phyloP scores from a whole-genome alignment of 192 early-diverging fungal genomes.

The Linnemannia hyalina region DNA sequence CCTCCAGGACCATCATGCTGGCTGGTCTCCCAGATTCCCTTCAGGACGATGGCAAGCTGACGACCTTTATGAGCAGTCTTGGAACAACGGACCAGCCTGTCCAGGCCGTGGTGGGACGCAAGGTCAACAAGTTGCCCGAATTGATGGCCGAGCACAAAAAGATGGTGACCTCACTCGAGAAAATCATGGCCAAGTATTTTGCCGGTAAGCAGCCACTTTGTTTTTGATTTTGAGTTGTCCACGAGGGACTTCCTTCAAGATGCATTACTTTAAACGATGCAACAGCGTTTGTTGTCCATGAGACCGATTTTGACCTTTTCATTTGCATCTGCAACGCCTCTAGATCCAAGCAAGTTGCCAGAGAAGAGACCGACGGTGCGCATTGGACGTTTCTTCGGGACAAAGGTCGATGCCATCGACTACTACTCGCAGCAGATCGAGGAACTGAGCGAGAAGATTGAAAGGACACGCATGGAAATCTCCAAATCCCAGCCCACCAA shows the following conservation, averaged over 20 bases:
- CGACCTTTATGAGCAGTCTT: slow-evolving; percentile 60
- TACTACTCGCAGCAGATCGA: slow-evolving; percentile 76
- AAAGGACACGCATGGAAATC: slow-evolving; percentile 59
- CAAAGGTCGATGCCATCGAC: slow-evolving; percentile 78
- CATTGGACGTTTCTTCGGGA: slow-evolving; percentile 52
- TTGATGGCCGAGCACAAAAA: slow-evolving; percentile 74
- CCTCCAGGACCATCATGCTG: slow-evolving; percentile 77
- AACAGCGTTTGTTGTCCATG: too few species aligned
- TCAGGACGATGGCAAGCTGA: slow-evolving; percentile 69
- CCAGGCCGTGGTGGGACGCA: slow-evolving; percentile 75
- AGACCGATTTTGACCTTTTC: background rate
- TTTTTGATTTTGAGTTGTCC: background rate
- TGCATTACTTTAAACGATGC: too few species aligned
- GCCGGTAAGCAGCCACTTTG: slow-evolving; percentile 36
- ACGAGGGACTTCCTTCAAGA: background rate
- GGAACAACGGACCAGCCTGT: slow-evolving; percentile 59
- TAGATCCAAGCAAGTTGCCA: slow-evolving; percentile 50
- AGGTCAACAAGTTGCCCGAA: slow-evolving; percentile 74
- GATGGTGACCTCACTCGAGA: slow-evolving; percentile 74
- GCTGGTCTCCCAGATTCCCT: slow-evolving; percentile 70
- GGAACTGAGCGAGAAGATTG: slow-evolving; percentile 66
- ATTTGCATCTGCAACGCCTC: background rate
- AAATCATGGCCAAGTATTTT: slow-evolving; percentile 69
- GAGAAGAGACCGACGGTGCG: slow-evolving; percentile 58
- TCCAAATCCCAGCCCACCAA: slow-evolving; percentile 68